Conservation (phyloP, 2,329 filamentous ascomycete species). For the Ophiobolus disseminans region DNA sequence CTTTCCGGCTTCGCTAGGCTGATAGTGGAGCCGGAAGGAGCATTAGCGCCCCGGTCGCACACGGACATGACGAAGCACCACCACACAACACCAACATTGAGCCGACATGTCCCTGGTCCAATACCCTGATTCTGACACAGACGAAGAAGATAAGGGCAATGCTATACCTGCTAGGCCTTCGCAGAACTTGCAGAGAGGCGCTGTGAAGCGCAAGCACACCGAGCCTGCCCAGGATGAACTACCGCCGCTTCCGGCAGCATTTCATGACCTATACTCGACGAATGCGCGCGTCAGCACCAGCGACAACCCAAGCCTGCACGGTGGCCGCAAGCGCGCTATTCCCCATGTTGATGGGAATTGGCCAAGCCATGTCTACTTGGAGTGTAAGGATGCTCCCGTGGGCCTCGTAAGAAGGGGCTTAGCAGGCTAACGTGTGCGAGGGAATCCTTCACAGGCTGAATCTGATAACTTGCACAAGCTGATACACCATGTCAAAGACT, state of each 20-base stretch:
- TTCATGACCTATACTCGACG: conserved; percentile 89
- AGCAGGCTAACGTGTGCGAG: conserved; percentile 44
- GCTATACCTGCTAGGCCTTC: conserved; percentile 14
- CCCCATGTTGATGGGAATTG: conserved; percentile 90
- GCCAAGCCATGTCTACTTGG: conserved; percentile 90
- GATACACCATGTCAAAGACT: conserved; percentile 35
- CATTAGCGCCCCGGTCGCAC: neutral
- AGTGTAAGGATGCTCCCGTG: conserved; percentile 70
- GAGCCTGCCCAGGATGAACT: conserved; percentile 49
- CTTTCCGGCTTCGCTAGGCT: conserved; percentile 26
- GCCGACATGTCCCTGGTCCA: conserved; percentile 41
- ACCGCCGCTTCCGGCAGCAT: conserved; percentile 78
- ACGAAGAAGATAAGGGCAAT: conserved; percentile 45
- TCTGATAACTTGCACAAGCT: conserved; percentile 36
- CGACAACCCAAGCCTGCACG: conserved; percentile 86
- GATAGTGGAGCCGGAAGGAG: conserved; percentile 18
- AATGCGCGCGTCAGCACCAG: conserved; percentile 76
- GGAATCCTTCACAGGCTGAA: conserved; percentile 47
- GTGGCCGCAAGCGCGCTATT: conserved; percentile 79
- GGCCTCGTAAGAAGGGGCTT: conserved; percentile 11
- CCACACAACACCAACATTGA: no score
- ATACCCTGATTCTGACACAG: conserved; percentile 64
- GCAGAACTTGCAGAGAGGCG: conserved; percentile 13
- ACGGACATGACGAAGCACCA: conserved; percentile 16
- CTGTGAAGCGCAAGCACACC: conserved; percentile 43